Percentiles rank a stretch among this genome's conserved stretches.
Conservation (phyloP, 179 eudicot genomes). For the Pouteria campechiana region DNA sequence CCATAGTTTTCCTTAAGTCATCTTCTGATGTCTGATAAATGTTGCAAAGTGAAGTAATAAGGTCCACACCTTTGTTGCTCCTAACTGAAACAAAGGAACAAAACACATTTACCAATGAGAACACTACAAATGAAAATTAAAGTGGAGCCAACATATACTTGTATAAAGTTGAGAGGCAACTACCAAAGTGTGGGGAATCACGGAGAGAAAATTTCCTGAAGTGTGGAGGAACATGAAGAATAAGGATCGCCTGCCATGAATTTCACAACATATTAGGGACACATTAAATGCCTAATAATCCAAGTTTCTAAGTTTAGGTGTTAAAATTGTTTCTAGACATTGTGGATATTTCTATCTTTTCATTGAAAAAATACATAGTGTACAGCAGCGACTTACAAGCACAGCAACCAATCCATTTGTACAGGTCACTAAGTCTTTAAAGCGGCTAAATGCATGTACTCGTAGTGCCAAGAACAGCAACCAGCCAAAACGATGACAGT, state of each 20-base stretch:
- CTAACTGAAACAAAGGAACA: constrained; percentile 32
- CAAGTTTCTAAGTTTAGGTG: background rate
- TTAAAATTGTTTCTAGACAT: background rate
- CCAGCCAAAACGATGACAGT: constrained; percentile 88
- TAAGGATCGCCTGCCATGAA: constrained; percentile 67
- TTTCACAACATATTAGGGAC: constrained; percentile 6
- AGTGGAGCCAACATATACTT: background rate
- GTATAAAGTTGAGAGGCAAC: constrained; percentile 1
- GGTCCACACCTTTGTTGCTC: constrained; percentile 54
- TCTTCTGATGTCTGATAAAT: constrained; percentile 79
- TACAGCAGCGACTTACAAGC: constrained; percentile 46
- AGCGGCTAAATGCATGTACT: constrained; percentile 72
- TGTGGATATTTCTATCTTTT: background rate
- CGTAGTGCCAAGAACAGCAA: constrained; percentile 85
- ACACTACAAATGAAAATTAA: background rate
- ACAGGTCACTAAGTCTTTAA: constrained; percentile 77
- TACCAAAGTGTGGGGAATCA: constrained; percentile 62
- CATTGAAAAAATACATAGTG: background rate
- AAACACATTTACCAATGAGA: background rate
- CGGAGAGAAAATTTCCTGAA: constrained; percentile 46
- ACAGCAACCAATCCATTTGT: constrained; percentile 80
- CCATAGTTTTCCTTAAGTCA: constrained; percentile 63
- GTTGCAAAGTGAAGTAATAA: constrained; percentile 74
- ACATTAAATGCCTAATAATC: background rate
- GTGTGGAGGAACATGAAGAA: constrained; percentile 66